Evolutionary conservation across 306 rosid genomes (phyloP).

Genomic region (Argentina anserina): DNA sequence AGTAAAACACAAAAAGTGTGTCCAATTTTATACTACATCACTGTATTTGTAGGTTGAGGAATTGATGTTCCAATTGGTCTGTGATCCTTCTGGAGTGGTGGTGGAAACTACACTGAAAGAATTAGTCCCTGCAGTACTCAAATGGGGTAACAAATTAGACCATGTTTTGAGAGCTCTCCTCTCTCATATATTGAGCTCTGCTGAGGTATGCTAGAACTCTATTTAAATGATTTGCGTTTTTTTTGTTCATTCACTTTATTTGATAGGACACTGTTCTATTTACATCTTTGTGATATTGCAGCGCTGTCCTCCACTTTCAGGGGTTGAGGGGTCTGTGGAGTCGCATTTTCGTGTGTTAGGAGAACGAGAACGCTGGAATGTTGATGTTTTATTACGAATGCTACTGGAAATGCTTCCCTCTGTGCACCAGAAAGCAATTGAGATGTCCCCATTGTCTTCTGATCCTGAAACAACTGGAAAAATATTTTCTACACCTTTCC

Average conservation of each 20-base stretch:
- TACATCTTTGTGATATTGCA: constrained; percentile 37
- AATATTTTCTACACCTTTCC: constrained; percentile 58
- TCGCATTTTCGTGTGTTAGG: constrained; percentile 87
- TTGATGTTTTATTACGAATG: constrained; percentile 76
- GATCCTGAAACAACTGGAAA: constrained; percentile 49
- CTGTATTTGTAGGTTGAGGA: constrained; percentile 83
- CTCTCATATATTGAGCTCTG: constrained; percentile 68
- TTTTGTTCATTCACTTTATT: background rate
- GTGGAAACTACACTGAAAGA: constrained; percentile 80
- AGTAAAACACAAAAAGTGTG: constrained; percentile 22
- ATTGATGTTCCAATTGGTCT: constrained; percentile 86
- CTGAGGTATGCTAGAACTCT: constrained; percentile 49
- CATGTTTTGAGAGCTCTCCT: constrained; percentile 63
- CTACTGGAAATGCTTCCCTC: constrained; percentile 64
- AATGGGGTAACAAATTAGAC: constrained; percentile 89
- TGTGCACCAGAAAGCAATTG: constrained; percentile 63
- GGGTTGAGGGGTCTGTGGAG: constrained; percentile 95
- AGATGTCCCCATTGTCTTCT: constrained; percentile 71
- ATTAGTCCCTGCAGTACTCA: constrained; percentile 78
- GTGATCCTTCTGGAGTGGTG: constrained; percentile 95
- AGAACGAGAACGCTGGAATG: constrained; percentile 93
- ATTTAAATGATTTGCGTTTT: background rate
- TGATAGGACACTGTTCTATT: constrained; percentile 8
- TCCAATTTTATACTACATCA: constrained; percentile 32
- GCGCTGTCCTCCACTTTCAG: constrained; percentile 94